Base-by-base conservation (phyloP, 345 rosid species). In the Brassica carinata region DNA sequence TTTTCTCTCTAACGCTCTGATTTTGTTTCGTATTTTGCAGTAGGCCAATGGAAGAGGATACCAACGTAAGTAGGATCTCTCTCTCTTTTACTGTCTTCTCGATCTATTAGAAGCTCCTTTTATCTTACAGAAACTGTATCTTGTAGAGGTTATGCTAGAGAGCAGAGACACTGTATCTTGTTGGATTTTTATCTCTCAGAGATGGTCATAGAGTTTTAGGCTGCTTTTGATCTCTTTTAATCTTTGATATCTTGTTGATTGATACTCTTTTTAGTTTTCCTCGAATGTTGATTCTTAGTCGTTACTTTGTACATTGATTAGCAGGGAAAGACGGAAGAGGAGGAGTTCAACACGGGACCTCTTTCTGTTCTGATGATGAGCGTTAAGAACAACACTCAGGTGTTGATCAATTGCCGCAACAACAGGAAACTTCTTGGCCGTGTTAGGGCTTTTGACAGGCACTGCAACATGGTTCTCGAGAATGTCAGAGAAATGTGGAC, bases 401-500 rank as follows among this genome's bases (percentile, higher is more conserved):
- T 96, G n/a, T 84, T 96, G 18, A 92, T 96, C 74, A 96, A 96
- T 78, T 96, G 99, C 79, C 89, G 85, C 23, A 83, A 83, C 78
- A 83, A 83, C 81, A 75, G 77, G 78, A 96, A 96, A 77, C 98
- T 96, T 23, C 89, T 96, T 8, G 99, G 98, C 0, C 90, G 98
- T 2, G 99, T 96, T 19, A 92, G 98, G 61, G 98, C 98, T 0
- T 96, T 96, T 53, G 99, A 96, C 79, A 85, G 98, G 6, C 99
- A 94, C 75, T 94, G 98, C 91, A 96, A 94, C 86, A 96, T 96
- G 99, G 99, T 96, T 67, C 89, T 96, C 19, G 99, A 96, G 75
- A 96, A 96, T 74, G 99, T 96, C 71, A 87, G 94, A 83, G 99
- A 96, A 81, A 93, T 94, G 97, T 96, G 99, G 99, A 92, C 98